Evolutionary conservation across 1,139 yeast species (phyloP), one percentile per base, ranked within the genome.

Genomic region (Meyerozyma guilliermondii): DNA sequence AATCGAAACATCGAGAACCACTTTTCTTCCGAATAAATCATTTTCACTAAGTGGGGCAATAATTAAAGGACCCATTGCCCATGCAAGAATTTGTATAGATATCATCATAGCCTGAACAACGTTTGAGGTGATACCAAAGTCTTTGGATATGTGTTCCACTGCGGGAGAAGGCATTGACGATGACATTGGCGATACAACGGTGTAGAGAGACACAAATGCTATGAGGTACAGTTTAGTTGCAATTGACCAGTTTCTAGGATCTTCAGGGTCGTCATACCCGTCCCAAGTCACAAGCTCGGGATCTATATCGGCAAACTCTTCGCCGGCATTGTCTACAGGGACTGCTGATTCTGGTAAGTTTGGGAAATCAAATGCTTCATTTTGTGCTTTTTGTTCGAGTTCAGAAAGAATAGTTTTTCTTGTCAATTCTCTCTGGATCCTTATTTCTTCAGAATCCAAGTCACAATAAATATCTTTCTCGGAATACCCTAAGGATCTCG

Each of bases 111-210:
- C 59, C 23, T 59, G 47, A 3, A 70, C 50, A 17, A 62, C 60
- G 5, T 54, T 48, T 3, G 66, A 61, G 1, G 56, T 53, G 38
- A 71, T 68, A 39, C 56, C 50, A 49, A 71, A 71, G 11, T 68
- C 71, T 1, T 42, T 38, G 7, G 66, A 51, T 11, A 71, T 63
- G 24, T 65, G 64, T 8, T 62, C 41, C 54, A 69, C 60, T 0
- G 76, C 76, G 0, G 77, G 76, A 4, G 75, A 68, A 22, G 68
- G 59, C 56, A 71, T 71, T 7, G 74, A 67, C 13, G 76, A 70
- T 3, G 74, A 66, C 71, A 71, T 68, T 5, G 76, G 76, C 7
- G 76, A 68, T 14, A 71, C 70, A 41, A 71, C 58, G 1, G 76
- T 69, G 49, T 70, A 71, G 16, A 69, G 45, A 0, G 75, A 68